phyloP scores from a whole-genome alignment of 106 monocot genomes.

The Amphibolis antarctica region DNA sequence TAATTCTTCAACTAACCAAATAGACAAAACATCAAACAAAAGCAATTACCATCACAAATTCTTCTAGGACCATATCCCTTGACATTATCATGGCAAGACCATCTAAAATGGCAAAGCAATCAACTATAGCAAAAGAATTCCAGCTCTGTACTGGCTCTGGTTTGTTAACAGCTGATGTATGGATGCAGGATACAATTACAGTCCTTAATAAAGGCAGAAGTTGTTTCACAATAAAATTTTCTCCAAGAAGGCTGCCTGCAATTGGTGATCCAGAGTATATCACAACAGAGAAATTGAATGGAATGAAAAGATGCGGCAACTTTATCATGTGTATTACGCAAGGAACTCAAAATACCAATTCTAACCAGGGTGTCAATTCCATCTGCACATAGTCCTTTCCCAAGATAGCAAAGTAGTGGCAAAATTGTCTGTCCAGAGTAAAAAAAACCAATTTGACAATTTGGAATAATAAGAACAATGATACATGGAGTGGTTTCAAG shows the following conservation, averaged over 20 bases:
- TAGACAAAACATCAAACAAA: neutral
- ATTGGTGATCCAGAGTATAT: conserved; percentile 4
- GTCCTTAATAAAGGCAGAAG: conserved; percentile 67
- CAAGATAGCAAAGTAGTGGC: conserved; percentile 71
- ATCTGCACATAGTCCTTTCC: conserved; percentile 73
- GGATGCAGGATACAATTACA: conserved; percentile 53
- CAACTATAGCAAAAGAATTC: conserved; percentile 57
- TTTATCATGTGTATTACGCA: conserved; percentile 5
- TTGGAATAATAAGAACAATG: too few species aligned
- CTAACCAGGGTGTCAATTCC: conserved; percentile 86
- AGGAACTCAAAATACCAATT: conserved; percentile 57
- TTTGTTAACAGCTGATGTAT: conserved; percentile 46
- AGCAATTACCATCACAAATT: conserved; percentile 57
- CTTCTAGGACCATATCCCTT: conserved; percentile 38
- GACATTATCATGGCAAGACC: conserved; percentile 54
- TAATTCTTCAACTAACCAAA: neutral
- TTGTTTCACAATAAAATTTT: conserved; percentile 58
- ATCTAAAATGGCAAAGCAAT: conserved; percentile 60
- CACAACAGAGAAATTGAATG: neutral
- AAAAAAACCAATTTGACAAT: neutral
- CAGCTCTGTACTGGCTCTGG: conserved; percentile 81
- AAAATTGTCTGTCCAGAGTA: conserved; percentile 55
- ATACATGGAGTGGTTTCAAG: neutral
- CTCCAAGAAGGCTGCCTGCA: conserved; percentile 73
- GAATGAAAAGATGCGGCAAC: neutral